A percentile compares a stretch with the other conserved stretches of the same genome.
Conservation (phyloP, 2,329 filamentous ascomycete genomes). For the Cryphonectria radicalis region DNA sequence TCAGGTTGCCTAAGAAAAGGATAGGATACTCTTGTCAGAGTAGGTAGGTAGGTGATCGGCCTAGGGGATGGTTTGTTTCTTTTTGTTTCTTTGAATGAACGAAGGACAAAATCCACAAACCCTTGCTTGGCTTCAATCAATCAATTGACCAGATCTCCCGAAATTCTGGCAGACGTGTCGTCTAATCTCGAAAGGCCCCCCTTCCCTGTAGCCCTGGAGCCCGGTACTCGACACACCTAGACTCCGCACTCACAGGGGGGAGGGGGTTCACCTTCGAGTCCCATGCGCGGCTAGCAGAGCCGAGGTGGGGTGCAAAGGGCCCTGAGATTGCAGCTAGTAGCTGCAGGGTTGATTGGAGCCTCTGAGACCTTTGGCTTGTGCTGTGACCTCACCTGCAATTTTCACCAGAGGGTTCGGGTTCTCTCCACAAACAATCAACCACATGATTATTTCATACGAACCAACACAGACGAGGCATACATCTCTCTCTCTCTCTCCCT, state of each 20-base stretch:
- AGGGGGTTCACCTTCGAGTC: background rate
- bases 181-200: slow-evolving; percentile 6
- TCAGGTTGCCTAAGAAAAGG: background rate
- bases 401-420: slow-evolving; percentile 4
- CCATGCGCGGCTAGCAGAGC: slow-evolving; percentile 3
- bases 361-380: background rate
- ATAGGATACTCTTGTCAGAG: background rate
- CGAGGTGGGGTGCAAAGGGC: background rate
- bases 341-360: background rate
- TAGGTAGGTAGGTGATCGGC: background rate
- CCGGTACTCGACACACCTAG: slow-evolving; percentile 4
- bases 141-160: slow-evolving; percentile 24
- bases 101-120: background rate
- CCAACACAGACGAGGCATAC: too few species aligned
- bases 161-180: slow-evolving; percentile 28
- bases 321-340: background rate
- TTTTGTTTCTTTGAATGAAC: background rate
- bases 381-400: background rate
- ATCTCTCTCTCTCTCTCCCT: too few species aligned
- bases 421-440: background rate
- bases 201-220: slow-evolving; percentile 18
- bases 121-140: background rate
- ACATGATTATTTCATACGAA: background rate
- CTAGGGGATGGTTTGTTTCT: background rate
- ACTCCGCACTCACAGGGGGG: background rate